A percentile compares a stretch with the other conserved stretches of the same genome.
Evolutionary conservation across 139 green algal species (phyloP).

Genomic region (Yamagishiella unicocca): DNA sequence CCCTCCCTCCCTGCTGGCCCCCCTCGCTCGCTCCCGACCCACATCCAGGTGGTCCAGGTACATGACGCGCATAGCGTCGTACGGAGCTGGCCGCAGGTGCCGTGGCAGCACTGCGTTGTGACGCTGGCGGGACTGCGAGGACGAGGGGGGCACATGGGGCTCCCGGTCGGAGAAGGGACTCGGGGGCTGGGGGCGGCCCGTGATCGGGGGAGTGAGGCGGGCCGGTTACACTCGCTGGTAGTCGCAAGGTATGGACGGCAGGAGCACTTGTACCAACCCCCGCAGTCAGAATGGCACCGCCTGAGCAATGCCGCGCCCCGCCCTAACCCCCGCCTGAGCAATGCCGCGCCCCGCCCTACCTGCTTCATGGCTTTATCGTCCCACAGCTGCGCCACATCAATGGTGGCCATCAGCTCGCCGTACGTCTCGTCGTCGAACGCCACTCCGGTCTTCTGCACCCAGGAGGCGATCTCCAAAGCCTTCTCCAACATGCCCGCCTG

Average conservation of each 20-base stretch:
- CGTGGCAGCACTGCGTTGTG: slow-evolving; percentile 35
- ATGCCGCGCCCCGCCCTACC: background rate
- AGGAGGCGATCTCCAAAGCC: slow-evolving; percentile 61
- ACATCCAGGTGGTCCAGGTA: slow-evolving; percentile 63
- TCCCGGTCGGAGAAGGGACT: too few species aligned
- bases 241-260: too few species aligned
- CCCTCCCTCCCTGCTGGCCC: background rate
- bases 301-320: too few species aligned
- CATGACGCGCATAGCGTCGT: slow-evolving; percentile 63
- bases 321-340: too few species aligned
- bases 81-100: slow-evolving; percentile 57
- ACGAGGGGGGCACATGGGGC: background rate
- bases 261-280: too few species aligned
- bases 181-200: too few species aligned
- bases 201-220: background rate
- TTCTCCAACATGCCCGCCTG: slow-evolving; percentile 66
- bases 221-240: too few species aligned
- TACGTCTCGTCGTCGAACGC: slow-evolving; percentile 56
- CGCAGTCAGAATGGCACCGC: too few species aligned
- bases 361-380: slow-evolving; percentile 42
- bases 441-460: slow-evolving; percentile 48
- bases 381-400: slow-evolving; percentile 56
- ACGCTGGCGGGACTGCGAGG: background rate
- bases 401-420: slow-evolving; percentile 56
- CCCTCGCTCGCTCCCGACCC: background rate